Evolutionary conservation across 2,329 filamentous ascomycete species (phyloP).

Genomic region (Cylindrodendrum hubeiense): DNA sequence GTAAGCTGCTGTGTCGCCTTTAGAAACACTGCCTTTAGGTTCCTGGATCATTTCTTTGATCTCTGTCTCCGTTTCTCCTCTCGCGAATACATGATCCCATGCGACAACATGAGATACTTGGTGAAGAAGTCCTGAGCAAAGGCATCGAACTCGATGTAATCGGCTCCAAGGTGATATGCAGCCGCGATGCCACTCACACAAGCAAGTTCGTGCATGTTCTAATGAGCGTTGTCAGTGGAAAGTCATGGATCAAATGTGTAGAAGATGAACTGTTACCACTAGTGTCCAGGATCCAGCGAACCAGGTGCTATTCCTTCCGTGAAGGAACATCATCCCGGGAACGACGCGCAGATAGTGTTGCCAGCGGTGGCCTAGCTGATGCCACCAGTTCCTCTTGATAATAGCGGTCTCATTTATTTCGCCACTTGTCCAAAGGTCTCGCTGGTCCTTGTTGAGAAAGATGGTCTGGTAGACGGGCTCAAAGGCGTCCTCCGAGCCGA

Average conservation of each 20-base stretch:
- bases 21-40: neutral
- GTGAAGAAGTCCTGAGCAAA: slow-evolving; percentile 61
- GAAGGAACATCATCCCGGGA: slow-evolving; percentile 79
- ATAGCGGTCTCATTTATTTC: slow-evolving; percentile 71
- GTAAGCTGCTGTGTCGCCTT: no score
- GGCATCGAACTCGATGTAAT: slow-evolving; percentile 71
- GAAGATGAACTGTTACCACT: slow-evolving; percentile 60
- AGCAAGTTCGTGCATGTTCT: slow-evolving; percentile 77
- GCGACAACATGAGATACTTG: slow-evolving; percentile 60
- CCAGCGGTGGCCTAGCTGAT: slow-evolving; percentile 74
- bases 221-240: neutral
- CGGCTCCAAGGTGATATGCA: slow-evolving; percentile 75
- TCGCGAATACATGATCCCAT: slow-evolving; percentile 55
- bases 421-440: slow-evolving; percentile 69
- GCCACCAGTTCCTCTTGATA: slow-evolving; percentile 76
- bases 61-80: slow-evolving; percentile 47
- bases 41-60: slow-evolving; percentile 1
- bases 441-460: slow-evolving; percentile 70
- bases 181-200: slow-evolving; percentile 79
- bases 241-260: neutral
- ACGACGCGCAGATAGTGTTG: slow-evolving; percentile 75
- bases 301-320: slow-evolving; percentile 72
- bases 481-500: slow-evolving; percentile 45
- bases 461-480: slow-evolving; percentile 79
- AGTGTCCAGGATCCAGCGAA: slow-evolving; percentile 79